Base-by-base conservation (phyloP, 345 rosid genomes). In the Carallia brachiata region DNA sequence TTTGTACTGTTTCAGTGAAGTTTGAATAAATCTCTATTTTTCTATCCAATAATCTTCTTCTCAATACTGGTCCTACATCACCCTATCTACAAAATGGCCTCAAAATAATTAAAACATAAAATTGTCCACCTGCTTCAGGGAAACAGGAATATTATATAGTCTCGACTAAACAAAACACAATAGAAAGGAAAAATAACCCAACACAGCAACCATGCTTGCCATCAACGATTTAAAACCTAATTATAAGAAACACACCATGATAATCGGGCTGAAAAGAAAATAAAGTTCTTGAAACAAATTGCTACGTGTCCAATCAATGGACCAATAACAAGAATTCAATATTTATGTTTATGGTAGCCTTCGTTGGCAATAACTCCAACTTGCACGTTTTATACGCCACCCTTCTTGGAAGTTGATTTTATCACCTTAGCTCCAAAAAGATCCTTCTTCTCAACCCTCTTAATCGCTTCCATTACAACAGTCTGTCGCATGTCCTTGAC, bases 401-500 rank as follows among this genome's bases (percentile, higher is more conserved):
- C 88, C 88, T 91, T 91, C 91, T 91, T 91, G 36, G 73, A 90
- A n/a, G 97, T 95, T 47, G 97, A 84, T 65, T 90, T 90, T 57
- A 93, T 90, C 13, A 90, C 96, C 90, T 90, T 90, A 15, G 96
- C 96, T 6, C 89, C 90, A 6, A 72, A 13, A 0, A 93, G 91
- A 59, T 90, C 96, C 84, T 90, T 90, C 88, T 90, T 90, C 78
- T 90, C 96, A 6, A 90, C 96, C 0, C 56, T 86, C 88, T 90
- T 90, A 78, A 88, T 90, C 19, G 88, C 93, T 12, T 93, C 96
- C 0, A 90, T 94, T 8, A 94, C 97, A 0, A 90, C 97, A 0
- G 92, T 91, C 84, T 91, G 97, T 6, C 97, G 86, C 97, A 91
- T 91, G 82, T 91, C 97, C 76, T 96, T 84, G 34, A 91, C 97